A percentile compares a stretch with the other conserved stretches of the same genome.
Conservation (phyloP, 805 yeast genomes). For the Priceomyces haplophilus region DNA sequence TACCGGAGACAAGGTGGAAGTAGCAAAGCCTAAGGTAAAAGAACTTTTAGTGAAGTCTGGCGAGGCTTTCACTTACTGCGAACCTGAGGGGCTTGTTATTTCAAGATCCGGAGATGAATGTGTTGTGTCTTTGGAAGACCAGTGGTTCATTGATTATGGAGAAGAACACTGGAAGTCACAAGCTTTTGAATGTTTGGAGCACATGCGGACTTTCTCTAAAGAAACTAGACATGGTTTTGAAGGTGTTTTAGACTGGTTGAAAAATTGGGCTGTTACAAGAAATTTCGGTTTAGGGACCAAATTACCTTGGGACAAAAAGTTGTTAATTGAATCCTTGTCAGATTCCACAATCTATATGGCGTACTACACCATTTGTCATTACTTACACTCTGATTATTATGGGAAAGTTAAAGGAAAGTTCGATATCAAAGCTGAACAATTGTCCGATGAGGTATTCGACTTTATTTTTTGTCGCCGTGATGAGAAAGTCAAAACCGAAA, state of each 20-base stretch:
- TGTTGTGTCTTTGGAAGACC: constrained; percentile 95
- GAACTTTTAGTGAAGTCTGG: constrained; percentile 75
- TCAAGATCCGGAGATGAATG: constrained; percentile 97
- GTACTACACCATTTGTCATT: constrained; percentile 84
- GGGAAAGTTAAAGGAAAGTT: constrained; percentile 75
- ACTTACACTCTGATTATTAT: constrained; percentile 81
- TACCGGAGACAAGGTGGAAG: constrained; percentile 86
- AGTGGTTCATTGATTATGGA: constrained; percentile 98
- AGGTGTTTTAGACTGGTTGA: constrained; percentile 92
- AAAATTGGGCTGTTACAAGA: constrained; percentile 98
- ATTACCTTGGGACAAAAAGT: constrained; percentile 95
- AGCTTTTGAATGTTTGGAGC: constrained; percentile 73
- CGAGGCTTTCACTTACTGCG: constrained; percentile 85
- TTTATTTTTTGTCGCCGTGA: constrained; percentile 70
- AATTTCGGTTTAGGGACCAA: constrained; percentile 93
- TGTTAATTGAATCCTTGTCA: constrained; percentile 88
- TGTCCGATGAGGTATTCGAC: constrained; percentile 93
- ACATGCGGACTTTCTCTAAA: constrained; percentile 72
- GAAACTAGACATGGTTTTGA: constrained; percentile 92
- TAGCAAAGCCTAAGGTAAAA: constrained; percentile 83
- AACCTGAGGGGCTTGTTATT: constrained; percentile 86
- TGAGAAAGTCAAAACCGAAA: constrained; percentile 54
- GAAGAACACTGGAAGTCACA: constrained; percentile 83
- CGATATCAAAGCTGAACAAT: constrained; percentile 70
- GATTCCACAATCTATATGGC: constrained; percentile 97